phyloP scores from a whole-genome alignment of 495 filamentous ascomycete species.

The Aspergillus kassunensis region DNA sequence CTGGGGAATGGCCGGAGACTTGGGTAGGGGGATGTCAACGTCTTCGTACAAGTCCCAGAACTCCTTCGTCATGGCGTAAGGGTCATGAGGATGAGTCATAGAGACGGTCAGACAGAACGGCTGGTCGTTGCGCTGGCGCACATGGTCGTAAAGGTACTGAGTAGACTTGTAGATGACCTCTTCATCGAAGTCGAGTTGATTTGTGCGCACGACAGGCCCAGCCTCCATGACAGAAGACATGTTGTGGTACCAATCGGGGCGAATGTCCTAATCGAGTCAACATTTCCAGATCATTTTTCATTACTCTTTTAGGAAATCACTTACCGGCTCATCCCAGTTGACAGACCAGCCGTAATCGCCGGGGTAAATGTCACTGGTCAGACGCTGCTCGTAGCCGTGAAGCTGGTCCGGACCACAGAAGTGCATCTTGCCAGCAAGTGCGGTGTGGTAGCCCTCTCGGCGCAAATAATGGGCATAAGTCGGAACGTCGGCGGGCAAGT shows the following conservation, averaged over 20 bases:
- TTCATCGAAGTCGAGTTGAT: slow-evolving; percentile 93
- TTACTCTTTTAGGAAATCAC: slow-evolving; percentile 11
- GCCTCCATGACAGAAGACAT: slow-evolving; percentile 84
- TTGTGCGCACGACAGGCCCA: slow-evolving; percentile 74
- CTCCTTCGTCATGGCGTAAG: slow-evolving; percentile 82
- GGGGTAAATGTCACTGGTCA: slow-evolving; percentile 91
- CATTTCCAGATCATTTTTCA: slow-evolving; percentile 7
- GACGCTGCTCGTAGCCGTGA: slow-evolving; percentile 81
- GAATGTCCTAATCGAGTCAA: slow-evolving; percentile 51
- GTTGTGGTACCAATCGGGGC: slow-evolving; percentile 90
- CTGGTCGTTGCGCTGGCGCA: slow-evolving; percentile 61
- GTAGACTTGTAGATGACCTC: slow-evolving; percentile 83
- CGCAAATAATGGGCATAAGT: slow-evolving; percentile 89
- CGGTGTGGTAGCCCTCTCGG: slow-evolving; percentile 81
- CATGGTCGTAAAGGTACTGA: slow-evolving; percentile 81
- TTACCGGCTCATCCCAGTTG: slow-evolving; percentile 77
- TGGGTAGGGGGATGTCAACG: slow-evolving; percentile 78
- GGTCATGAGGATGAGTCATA: slow-evolving; percentile 87
- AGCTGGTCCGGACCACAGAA: slow-evolving; percentile 85
- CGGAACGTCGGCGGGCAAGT: slow-evolving; percentile 68
- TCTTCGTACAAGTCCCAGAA: slow-evolving; percentile 87
- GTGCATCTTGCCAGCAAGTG: slow-evolving; percentile 90
- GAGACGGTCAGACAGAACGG: slow-evolving; percentile 89
- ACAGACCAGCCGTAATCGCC: slow-evolving; percentile 87
- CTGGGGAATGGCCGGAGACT: slow-evolving; percentile 62